phyloP scores from a whole-genome alignment of 148 eudicot genomes.

The Heliamphora exappendiculata region DNA sequence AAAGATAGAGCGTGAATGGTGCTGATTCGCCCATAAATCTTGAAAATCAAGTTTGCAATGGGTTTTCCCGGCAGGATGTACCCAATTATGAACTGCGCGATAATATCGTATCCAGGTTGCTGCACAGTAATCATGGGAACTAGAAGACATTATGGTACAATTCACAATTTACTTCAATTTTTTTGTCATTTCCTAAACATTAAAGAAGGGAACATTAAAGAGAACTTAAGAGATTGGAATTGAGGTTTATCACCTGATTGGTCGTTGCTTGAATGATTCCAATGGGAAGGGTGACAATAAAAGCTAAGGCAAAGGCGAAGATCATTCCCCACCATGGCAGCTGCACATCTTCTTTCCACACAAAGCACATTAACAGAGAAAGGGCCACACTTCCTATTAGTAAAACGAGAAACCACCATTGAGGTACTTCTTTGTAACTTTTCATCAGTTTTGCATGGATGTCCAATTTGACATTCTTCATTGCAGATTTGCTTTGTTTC shows the following conservation, averaged over 20 bases:
- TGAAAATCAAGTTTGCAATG: conserved; percentile 89
- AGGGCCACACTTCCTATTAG: conserved; percentile 52
- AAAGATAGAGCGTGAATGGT: conserved; percentile 85
- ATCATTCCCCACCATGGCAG: conserved; percentile 99
- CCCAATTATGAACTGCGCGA: conserved; percentile 92
- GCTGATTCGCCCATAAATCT: conserved; percentile 89
- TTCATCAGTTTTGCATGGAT: conserved; percentile 82
- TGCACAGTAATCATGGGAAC: conserved; percentile 32
- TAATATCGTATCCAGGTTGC: conserved; percentile 99
- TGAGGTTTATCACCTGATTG: conserved; percentile 53
- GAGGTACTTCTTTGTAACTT: conserved; percentile 84
- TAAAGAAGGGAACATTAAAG: background rate
- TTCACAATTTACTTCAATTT: background rate
- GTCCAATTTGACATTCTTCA: conserved; percentile 59
- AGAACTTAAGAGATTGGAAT: background rate
- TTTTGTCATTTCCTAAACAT: no score
- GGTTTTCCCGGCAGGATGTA: conserved; percentile 91
- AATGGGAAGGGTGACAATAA: conserved; percentile 84
- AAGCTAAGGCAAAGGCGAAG: conserved; percentile 83
- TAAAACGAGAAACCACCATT: conserved; percentile 77
- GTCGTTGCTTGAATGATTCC: conserved; percentile 99
- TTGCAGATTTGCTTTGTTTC: conserved; percentile 81
- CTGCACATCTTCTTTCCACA: conserved; percentile 91
- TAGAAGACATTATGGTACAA: background rate
- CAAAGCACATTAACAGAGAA: conserved; percentile 72